Conservation (phyloP, 1,139 yeast genomes). For the Hansenula lynferdii region DNA sequence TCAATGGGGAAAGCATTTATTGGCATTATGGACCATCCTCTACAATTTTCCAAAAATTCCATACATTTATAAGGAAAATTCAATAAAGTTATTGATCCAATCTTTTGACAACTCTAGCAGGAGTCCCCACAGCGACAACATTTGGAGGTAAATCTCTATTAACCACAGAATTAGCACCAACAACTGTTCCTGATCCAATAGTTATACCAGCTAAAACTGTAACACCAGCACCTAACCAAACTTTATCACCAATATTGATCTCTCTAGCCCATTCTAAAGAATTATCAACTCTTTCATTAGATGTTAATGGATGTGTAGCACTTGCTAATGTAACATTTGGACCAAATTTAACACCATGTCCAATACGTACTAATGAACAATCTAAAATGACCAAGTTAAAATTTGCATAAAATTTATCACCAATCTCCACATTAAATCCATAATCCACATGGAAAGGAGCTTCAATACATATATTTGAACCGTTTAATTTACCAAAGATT, state of each 20-base stretch:
- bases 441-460: conserved; percentile 55
- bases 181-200: conserved; percentile 54
- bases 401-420: conserved; percentile 48
- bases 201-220: conserved; percentile 61
- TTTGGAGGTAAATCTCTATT: conserved; percentile 48
- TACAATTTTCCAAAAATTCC: conserved; percentile 18
- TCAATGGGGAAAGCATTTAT: conserved; percentile 9
- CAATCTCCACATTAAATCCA: conserved; percentile 49
- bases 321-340: conserved; percentile 59
- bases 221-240: conserved; percentile 60
- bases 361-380: conserved; percentile 56
- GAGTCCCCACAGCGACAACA: conserved; percentile 55
- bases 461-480: conserved; percentile 38
- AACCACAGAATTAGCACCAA: conserved; percentile 69
- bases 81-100: background rate
- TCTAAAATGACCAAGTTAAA: conserved; percentile 56
- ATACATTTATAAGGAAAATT: conserved; percentile 8
- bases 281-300: conserved; percentile 34
- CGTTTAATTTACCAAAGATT: conserved; percentile 40
- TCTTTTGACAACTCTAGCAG: conserved; percentile 45
- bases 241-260: conserved; percentile 54
- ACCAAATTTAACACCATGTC: conserved; percentile 55
- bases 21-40: conserved; percentile 14
- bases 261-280: conserved; percentile 52
- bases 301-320: conserved; percentile 61